These are phyloP conservation scores for Exserohilum turcica DNA, from an alignment of 2,329 filamentous ascomycete genomes.

Conservation along the genomic window DNA sequence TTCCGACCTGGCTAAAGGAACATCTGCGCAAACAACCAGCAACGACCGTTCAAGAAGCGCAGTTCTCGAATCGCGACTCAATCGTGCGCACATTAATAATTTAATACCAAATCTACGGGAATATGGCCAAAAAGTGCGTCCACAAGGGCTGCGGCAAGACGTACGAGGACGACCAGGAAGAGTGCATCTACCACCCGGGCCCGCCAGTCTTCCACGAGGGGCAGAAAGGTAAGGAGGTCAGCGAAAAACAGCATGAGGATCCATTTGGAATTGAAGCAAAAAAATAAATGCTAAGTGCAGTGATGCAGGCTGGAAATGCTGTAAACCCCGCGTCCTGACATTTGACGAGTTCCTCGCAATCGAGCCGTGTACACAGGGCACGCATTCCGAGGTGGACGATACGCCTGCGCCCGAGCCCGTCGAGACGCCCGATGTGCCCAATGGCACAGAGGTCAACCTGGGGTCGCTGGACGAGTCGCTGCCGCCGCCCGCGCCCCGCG, in stretches of 20 bases:
- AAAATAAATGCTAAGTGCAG: too few relatives aligned
- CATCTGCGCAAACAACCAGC: conserved; percentile 15
- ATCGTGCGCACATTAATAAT: neutral
- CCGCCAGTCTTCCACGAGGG: conserved; percentile 94
- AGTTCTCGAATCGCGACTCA: too few relatives aligned
- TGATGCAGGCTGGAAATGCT: conserved; percentile 99
- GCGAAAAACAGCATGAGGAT: neutral
- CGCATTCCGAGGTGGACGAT: conserved; percentile 86
- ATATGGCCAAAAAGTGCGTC: conserved; percentile 84
- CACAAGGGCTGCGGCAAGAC: conserved; percentile 94
- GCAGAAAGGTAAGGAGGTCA: conserved; percentile 75
- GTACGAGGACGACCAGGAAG: conserved; percentile 80
- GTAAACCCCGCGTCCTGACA: conserved; percentile 92
- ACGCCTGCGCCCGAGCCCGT: conserved; percentile 60
- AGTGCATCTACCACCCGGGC: conserved; percentile 90
- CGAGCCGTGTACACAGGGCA: conserved; percentile 88
- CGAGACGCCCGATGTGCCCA: conserved; percentile 54
- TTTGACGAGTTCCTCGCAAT: conserved; percentile 98
- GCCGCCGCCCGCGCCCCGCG: conserved; percentile 39
- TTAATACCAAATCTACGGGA: neutral
- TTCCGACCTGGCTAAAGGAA: conserved; percentile 33
- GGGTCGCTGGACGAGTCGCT: conserved; percentile 39
- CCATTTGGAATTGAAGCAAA: neutral
- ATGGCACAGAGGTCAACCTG: conserved; percentile 39
- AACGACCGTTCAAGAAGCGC: too few relatives aligned